Base-by-base conservation (phyloP, 495 filamentous ascomycete species). In the Tuber magnatum region DNA sequence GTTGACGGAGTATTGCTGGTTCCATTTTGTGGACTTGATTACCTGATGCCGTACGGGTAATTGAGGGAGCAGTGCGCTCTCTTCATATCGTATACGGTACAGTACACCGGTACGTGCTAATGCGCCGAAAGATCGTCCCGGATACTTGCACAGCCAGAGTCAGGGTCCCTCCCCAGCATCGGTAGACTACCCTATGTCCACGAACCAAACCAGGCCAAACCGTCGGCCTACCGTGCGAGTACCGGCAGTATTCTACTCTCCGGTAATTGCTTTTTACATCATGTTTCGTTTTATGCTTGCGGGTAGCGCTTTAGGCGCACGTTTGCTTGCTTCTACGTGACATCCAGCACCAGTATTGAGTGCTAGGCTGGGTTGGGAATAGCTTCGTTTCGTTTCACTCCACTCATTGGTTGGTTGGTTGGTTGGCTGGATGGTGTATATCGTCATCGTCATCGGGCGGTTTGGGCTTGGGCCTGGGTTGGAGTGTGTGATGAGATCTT, bases 231-330 rank as follows among this genome's bases (percentile, higher is more conserved):
- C n/a, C n/a, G n/a, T n/a, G n/a, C 39, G 39, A 40, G 39, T 7
- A 40, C 39, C 39, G 39, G 39, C 39, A 7, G 39, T 40, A 40
- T 48, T 48, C 44, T 18, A 22, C 20, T 18, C 22, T 48, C 44
- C 20, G 2, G 9, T 28, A 32, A 32, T 61, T 32, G 51, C 51
- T 61, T 61, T 61, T 61, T 61, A 61, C 10, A 28, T 0, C 10
- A 32, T 61, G 51, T 32, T 35, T 35, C 56, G 28, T 18, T 65
- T 18, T 65, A 4, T 24, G 56, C 18, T 65, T 20, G 56, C 56
- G 56, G 56, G 56, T 65, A 65, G 56, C 56, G 56, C 56, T 35
- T 35, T 65, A 65, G 56, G 56, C 56, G 56, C 56, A 65, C 56
- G 56, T 3, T 35, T 65, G 16, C n/a, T 32, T 32, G 16, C n/a